These are phyloP conservation scores for Barnettozyma populi DNA, from an alignment of 805 yeast species.

Conservation along the genomic window DNA sequence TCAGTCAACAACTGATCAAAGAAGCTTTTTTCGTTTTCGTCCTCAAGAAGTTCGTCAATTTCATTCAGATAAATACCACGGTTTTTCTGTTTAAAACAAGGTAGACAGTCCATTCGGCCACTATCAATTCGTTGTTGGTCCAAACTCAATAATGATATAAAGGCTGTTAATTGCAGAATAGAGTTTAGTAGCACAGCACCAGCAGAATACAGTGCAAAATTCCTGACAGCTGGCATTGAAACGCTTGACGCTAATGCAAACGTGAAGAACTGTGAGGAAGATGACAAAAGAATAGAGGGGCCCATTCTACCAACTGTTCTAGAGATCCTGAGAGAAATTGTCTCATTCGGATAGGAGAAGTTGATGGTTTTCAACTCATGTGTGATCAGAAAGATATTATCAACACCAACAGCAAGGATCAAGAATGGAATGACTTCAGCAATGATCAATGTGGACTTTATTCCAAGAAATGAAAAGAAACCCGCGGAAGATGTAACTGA, in stretches of 20 bases:
- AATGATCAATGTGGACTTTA: slow-evolving; percentile 83
- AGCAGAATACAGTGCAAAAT: slow-evolving; percentile 88
- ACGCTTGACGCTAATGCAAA: slow-evolving; percentile 76
- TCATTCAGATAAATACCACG: slow-evolving; percentile 16
- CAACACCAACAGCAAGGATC: slow-evolving; percentile 93
- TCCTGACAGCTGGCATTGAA: slow-evolving; percentile 93
- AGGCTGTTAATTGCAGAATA: slow-evolving; percentile 72
- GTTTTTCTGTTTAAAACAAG: slow-evolving; percentile 39
- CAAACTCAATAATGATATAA: slow-evolving; percentile 63
- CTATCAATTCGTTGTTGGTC: slow-evolving; percentile 60
- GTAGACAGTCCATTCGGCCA: slow-evolving; percentile 55
- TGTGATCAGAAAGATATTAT: slow-evolving; percentile 81
- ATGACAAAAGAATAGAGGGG: slow-evolving; percentile 78
- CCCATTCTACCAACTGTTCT: slow-evolving; percentile 70
- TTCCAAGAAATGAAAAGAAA: slow-evolving; percentile 63
- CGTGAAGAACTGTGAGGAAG: slow-evolving; percentile 73
- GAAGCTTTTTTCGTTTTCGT: slow-evolving; percentile 26
- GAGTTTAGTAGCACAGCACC: slow-evolving; percentile 79
- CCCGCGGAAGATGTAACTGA: slow-evolving; percentile 86
- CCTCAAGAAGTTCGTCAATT: slow-evolving; percentile 23
- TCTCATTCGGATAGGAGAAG: slow-evolving; percentile 38
- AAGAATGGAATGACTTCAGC: slow-evolving; percentile 96
- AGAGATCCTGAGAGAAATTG: slow-evolving; percentile 55
- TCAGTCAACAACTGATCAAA: slow-evolving; percentile 39
- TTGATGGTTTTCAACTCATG: slow-evolving; percentile 66